Percentiles rank a stretch among this genome's conserved stretches.
These are phyloP conservation scores for Ophioceras dolichostomum DNA, from an alignment of 2,329 filamentous ascomycete genomes.

Conservation along the genomic window DNA sequence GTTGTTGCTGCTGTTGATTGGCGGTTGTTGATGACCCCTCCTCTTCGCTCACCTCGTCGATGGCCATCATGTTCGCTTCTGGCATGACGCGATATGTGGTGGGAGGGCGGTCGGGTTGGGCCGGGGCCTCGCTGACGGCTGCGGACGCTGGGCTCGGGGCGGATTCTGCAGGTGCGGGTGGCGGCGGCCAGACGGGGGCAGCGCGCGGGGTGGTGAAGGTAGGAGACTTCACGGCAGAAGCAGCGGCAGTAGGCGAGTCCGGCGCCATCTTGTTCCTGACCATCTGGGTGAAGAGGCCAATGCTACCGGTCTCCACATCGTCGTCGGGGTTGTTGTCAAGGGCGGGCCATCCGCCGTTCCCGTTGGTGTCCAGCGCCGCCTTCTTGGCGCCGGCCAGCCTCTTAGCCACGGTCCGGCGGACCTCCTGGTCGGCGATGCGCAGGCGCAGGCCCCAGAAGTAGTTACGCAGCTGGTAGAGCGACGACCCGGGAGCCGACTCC, in stretches of 20 bases:
- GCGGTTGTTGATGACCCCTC: too few species aligned
- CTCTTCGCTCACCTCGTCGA: too few species aligned
- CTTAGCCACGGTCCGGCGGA: neutral
- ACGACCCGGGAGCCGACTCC: constrained; percentile 48
- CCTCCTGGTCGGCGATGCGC: constrained; percentile 14
- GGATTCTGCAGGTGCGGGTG: neutral
- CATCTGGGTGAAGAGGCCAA: neutral
- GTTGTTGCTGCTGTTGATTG: too few species aligned
- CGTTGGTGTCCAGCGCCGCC: neutral
- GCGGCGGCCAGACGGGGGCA: too few species aligned
- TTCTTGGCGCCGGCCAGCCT: neutral
- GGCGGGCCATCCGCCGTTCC: too few species aligned
- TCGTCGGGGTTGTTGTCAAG: neutral
- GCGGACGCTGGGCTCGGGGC: neutral
- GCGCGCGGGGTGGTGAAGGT: too few species aligned
- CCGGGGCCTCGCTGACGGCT: neutral
- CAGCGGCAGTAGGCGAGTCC: too few species aligned
- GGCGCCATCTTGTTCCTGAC: too few species aligned
- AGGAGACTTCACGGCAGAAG: neutral
- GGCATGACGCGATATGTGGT: too few species aligned
- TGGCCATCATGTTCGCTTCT: too few species aligned
- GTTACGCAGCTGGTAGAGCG: constrained; percentile 51
- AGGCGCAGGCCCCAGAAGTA: constrained; percentile 65
- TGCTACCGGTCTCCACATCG: neutral
- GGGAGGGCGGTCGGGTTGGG: neutral